A percentile compares a stretch with the other conserved stretches of the same genome.
phyloP scores from a whole-genome alignment of 306 rosid species.

The Castanea crenata region DNA sequence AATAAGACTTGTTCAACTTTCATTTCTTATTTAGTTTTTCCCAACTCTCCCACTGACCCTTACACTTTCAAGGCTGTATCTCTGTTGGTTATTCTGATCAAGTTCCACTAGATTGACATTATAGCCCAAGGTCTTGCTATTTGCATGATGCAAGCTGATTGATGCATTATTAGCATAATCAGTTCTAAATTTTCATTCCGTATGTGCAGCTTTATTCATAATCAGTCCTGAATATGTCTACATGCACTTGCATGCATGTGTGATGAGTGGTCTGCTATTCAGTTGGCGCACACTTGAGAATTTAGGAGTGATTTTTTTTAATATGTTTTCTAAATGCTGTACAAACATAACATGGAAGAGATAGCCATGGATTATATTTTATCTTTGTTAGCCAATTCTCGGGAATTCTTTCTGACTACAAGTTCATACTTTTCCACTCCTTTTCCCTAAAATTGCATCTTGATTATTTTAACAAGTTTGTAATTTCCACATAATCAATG shows the following conservation, averaged over 20 bases:
- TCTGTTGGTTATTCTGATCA: background rate
- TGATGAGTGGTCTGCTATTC: background rate
- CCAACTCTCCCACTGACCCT: background rate
- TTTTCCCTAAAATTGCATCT: background rate
- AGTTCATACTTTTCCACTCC: background rate
- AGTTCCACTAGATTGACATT: background rate
- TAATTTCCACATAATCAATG: background rate
- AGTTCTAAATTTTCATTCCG: too few species aligned
- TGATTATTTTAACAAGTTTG: background rate
- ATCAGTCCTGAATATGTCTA: background rate
- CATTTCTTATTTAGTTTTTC: background rate
- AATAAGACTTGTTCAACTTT: background rate
- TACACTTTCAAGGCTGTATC: background rate
- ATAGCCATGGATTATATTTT: background rate
- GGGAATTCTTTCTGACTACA: background rate
- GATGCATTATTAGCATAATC: background rate
- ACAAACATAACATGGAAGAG: background rate
- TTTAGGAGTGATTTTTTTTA: background rate
- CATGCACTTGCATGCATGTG: background rate
- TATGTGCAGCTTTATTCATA: too few species aligned
- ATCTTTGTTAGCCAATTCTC: background rate
- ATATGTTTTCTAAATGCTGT: background rate
- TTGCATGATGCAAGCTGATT: background rate
- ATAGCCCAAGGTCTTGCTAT: background rate
- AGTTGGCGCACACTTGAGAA: background rate